Evolutionary conservation across 2,329 filamentous ascomycete species (phyloP), one percentile per base, ranked within the genome.

Genomic region (Neonectria punicea): DNA sequence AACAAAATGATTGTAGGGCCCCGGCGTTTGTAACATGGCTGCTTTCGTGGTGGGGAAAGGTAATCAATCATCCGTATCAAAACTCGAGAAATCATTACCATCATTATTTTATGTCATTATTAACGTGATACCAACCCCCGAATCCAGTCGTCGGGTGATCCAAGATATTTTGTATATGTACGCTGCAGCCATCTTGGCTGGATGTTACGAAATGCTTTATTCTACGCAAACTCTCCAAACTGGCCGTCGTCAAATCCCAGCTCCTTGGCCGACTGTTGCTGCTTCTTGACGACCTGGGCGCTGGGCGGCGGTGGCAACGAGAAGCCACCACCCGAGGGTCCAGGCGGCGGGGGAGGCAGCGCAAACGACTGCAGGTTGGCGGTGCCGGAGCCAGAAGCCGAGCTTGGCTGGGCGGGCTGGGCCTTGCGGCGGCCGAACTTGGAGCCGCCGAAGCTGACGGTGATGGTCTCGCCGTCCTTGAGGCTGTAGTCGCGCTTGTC

Each of bases 391-490:
- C 65, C 57, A 7, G 67, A 49, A 2, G 70, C 54, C 0, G 68
- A 55, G 14, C 32, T 36, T 4, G 66, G 44, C 20, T 65, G 58
- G 41, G 65, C 63, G 53, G 80, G 76, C 70, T 76, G 80, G 61
- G 75, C 76, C 73, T 77, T 83, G 70, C 87, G 84, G 70, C 84
- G 79, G 16, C 84, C 84, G 64, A 86, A 83, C 69, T 84, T 84
- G 53, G 79, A 79, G 39, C 83, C 86, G 22, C 89, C 88, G 5
- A 96, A 85, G 76, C 92, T 93, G 69, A 97, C 90, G 25, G 90
- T 93, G 72, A 97, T 97, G 18, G 92, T 97, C 84, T 97, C 91
- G 11, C 93, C 93, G 65, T 94, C 93, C 79, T 97, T 97, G 68
- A 97, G 79, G 74, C 92, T 94, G 75, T 93, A 94, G 75, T 97